Evolutionary conservation across 306 rosid genomes (phyloP).

Genomic region (Quercus berberidifolia): DNA sequence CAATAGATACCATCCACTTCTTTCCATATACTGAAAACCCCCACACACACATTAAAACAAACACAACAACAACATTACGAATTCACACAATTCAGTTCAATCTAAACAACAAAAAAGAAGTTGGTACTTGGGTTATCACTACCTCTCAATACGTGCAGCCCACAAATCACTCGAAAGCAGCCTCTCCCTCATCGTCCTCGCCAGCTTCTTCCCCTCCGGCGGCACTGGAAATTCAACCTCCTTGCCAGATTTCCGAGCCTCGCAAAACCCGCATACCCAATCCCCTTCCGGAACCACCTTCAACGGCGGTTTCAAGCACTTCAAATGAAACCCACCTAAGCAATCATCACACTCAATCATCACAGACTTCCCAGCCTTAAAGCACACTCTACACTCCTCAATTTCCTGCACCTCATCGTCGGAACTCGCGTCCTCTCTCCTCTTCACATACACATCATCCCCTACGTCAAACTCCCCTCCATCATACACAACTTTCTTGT

Average conservation of each 20-base stretch:
- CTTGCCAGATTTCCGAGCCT: constrained; percentile 62
- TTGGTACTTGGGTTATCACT: background rate
- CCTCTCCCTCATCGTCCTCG: constrained; percentile 76
- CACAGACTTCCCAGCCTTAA: constrained; percentile 41
- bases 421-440: constrained; percentile 64
- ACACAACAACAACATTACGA: background rate
- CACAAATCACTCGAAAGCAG: constrained; percentile 81
- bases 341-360: constrained; percentile 97
- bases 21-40: constrained; percentile 68
- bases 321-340: constrained; percentile 82
- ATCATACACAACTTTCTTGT: constrained; percentile 70
- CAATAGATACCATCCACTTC: constrained; percentile 66
- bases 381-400: constrained; percentile 83
- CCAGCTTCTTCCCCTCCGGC: constrained; percentile 60
- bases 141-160: constrained; percentile 77
- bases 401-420: constrained; percentile 63
- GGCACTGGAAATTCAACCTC: constrained; percentile 50
- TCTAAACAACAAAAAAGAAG: background rate
- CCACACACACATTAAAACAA: constrained; percentile 1
- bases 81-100: background rate
- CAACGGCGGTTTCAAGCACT: constrained; percentile 77
- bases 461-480: constrained; percentile 82
- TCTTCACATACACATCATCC: constrained; percentile 73
- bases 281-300: constrained; percentile 84
- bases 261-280: constrained; percentile 76